Base-by-base conservation (phyloP, 163 green algal genomes). In the Scenedesmus sp. region DNA sequence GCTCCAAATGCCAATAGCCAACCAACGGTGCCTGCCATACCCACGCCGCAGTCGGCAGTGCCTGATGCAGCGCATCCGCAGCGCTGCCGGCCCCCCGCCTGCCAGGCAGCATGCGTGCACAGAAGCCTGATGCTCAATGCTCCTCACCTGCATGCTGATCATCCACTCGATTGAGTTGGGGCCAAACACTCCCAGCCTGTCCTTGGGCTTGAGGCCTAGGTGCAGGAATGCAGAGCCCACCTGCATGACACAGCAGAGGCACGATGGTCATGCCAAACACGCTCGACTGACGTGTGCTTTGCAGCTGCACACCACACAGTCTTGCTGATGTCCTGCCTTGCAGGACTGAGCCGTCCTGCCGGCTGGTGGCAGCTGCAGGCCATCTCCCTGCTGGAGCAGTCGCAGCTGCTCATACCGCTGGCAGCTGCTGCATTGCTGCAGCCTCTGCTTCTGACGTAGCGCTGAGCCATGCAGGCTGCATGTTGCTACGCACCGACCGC, bases 101-200 rank as follows among this genome's bases (percentile, higher is more conserved):
- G 51, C 51, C n/a, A 22, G 12, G 51, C 51, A 61, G 22, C 13
- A 61, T 61, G 7, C 51, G 5, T 24, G 7, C 56, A 70, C 12
- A 16, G 46, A 70, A 70, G 20, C 56, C 7, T 24, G 51, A 72
- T 35, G 0, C 22, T 13, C 24, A 30, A 72, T 37, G 65, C 30
- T 76, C 59, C 83, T 68, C 49, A 95, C 96, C 93, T 97, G 96
- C 95, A 99, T 98, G 4, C 96, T 91, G 20, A 99, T 92, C 97
- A 99, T 99, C 97, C 97, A 99, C 91, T 99, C 96, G 0, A 95
- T 93, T 72, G 94, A 96, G 97, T 99, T 99, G 88, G 93, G 87
- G 1, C 96, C 95, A 87, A 98, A 99, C 1, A 99, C 93, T 30
- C 97, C 97, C 33, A 98, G 92, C 15, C 91, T 92, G 82, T 93